Conservation (phyloP, 345 rosid genomes). For the Citrus glauca region DNA sequence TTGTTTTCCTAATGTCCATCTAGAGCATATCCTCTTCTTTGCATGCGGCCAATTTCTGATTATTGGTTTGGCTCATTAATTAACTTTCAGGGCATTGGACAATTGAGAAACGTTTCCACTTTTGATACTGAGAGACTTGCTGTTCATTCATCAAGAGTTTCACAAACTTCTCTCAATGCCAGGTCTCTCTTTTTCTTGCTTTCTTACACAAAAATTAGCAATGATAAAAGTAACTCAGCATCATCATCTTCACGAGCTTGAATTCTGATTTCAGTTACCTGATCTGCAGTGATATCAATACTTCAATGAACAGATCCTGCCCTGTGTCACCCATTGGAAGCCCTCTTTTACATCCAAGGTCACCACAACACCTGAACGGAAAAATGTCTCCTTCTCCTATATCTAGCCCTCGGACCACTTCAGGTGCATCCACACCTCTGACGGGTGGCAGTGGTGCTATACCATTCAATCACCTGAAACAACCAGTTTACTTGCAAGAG, state of each 20-base stretch:
- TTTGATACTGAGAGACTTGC: constrained; percentile 52
- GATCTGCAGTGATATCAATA: constrained; percentile 42
- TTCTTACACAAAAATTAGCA: not conserved
- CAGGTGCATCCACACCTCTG: constrained; percentile 59
- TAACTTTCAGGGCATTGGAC: constrained; percentile 43
- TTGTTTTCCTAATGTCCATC: not conserved
- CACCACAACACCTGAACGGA: constrained; percentile 48
- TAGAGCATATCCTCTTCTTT: constrained; percentile 1
- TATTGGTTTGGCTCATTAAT: constrained; percentile 6
- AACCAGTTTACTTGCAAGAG: constrained; percentile 40
- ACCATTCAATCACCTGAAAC: constrained; percentile 45
- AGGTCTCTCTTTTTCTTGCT: constrained; percentile 37
- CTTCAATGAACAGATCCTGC: constrained; percentile 50
- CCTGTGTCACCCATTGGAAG: constrained; percentile 67
- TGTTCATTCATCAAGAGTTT: constrained; percentile 49
- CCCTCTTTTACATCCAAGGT: constrained; percentile 52
- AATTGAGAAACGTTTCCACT: constrained; percentile 33
- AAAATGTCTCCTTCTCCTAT: constrained; percentile 66
- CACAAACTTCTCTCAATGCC: constrained; percentile 25
- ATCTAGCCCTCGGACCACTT: constrained; percentile 54
- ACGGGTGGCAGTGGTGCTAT: constrained; percentile 49
- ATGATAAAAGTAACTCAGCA: not conserved
- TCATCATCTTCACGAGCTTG: not conserved
- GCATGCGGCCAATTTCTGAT: not conserved
- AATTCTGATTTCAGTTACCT: constrained; percentile 13